Evolutionary conservation across 257 asterid species (phyloP), one percentile per base, ranked within the genome.

Genomic region (Nicotiana sylvestris): DNA sequence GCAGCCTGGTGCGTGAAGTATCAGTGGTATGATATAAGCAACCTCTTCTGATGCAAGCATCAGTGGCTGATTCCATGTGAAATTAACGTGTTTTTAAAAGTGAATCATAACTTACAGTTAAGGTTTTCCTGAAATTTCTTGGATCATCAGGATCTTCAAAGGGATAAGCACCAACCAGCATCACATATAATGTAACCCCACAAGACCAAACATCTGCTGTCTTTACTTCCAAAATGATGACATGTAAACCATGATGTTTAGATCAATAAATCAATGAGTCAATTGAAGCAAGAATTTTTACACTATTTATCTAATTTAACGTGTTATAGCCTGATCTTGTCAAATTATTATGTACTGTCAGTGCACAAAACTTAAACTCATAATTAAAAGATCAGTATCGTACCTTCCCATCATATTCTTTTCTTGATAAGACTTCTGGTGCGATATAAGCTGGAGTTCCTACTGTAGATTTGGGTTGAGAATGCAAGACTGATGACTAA

Each of bases 161-260:
- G 1, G 99, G 98, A 89, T 95, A 95, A 74, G 95, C 97, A 72
- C 99, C 99, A 81, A 93, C 96, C 60, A 95, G 80, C 99, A 95
- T 95, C 80, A 95, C 99, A 82, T 93, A 95, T 37, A 95, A 72
- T 1, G 99, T 93, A 83, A 95, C 99, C 91, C 99, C 99, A 89
- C 99, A 95, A 11, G 99, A 95, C 98, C 99, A 95, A 89, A 95
- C 99, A 92, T 95, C 99, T 83, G 99, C 97, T 83, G 89, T 87
- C 98, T 95, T 82, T 76, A 67, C 18, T 56, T 76, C 79, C 82
- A 21, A 70, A 62, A 70, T 43, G 13, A 43, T 43, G 30, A 37
- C 51, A 46, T 66, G 56, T 15, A 65, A 65, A 43, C 11, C 30
- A 65, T 27, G 9, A 81, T 43, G 70, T 81, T 65, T 17, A 69